phyloP scores from a whole-genome alignment of 2,329 filamentous ascomycete genomes.

The Byssothecium circinans region DNA sequence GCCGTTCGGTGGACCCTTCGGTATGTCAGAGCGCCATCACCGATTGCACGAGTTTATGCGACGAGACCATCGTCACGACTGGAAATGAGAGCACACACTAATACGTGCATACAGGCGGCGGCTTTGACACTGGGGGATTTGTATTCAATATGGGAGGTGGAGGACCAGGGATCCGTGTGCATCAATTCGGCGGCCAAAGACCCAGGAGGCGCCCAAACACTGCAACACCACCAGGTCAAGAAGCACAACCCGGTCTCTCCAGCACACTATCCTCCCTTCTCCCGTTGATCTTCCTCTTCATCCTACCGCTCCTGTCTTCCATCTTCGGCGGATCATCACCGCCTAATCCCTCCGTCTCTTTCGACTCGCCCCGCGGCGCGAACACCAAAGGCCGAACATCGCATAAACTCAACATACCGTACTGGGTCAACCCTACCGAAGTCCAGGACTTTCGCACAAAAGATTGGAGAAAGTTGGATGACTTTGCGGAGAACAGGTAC shows the following conservation, averaged over 20 bases:
- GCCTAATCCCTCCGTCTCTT: slow-evolving; percentile 71
- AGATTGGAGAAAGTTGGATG: slow-evolving; percentile 75
- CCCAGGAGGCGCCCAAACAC: slow-evolving; percentile 72
- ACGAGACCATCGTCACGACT: neutral
- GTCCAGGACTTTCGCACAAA: slow-evolving; percentile 68
- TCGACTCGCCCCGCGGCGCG: slow-evolving; percentile 70
- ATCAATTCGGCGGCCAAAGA: slow-evolving; percentile 84
- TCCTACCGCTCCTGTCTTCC: slow-evolving; percentile 80
- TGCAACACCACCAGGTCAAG: slow-evolving; percentile 56
- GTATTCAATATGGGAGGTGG: slow-evolving; percentile 94
- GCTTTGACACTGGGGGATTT: slow-evolving; percentile 80
- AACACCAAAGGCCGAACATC: slow-evolving; percentile 75
- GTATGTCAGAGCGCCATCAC: slow-evolving; percentile 46
- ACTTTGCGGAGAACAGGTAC: slow-evolving; percentile 72
- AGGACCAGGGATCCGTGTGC: slow-evolving; percentile 86
- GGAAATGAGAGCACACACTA: slow-evolving; percentile 3
- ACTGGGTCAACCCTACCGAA: slow-evolving; percentile 81
- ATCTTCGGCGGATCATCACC: slow-evolving; percentile 63
- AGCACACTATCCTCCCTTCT: slow-evolving; percentile 70
- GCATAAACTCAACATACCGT: slow-evolving; percentile 71
- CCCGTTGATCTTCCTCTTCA: slow-evolving; percentile 79
- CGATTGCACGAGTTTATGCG: slow-evolving; percentile 8
- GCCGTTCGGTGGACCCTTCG: slow-evolving; percentile 66
- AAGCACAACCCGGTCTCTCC: slow-evolving; percentile 55
- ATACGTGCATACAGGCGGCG: slow-evolving; percentile 45